Evolutionary conservation across 2,329 filamentous ascomycete species (phyloP), one percentile per base, ranked within the genome.

Genomic region (Xylaria sp.): DNA sequence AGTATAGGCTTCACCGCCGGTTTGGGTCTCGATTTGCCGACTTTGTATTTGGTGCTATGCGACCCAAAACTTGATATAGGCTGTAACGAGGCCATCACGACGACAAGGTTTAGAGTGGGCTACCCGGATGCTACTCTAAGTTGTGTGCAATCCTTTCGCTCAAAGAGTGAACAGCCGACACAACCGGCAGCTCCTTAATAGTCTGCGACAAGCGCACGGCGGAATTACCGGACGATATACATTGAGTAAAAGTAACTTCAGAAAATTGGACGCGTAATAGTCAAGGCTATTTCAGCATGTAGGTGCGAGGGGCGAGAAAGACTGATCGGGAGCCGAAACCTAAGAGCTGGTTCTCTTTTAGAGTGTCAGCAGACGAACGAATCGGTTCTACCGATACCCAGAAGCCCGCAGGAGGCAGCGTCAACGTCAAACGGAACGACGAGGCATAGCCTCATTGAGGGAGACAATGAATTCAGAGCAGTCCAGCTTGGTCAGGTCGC

Each of bases 1-100:
- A 89, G 76, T 44, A 88, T 87, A 9, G 86, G 86, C 74, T 87
- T 88, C 65, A 86, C 83, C 61, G 78, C 78, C 60, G 77, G 77
- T 67, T 81, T 81, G 54, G 75, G 74, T 67, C 79, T 78, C 52
- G 78, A 70, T 72, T 85, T 86, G 70, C 78, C 75, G 60, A 77
- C 74, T 69, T 78, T 81, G 56, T 74, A 65, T 29, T 54, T 68
- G 27, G 61, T 54, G 41, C 63, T 63, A 64, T 68, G 66, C 29
- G 64, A 67, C 49, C 68, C 66, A 47, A 72, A 70, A 47, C 69
- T 73, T 57, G 71, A 67, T 43, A 75, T 66, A 25, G 69, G 72
- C 17, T 74, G 71, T 46, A 77, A 72, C 23, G 76, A 75, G 46
- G 78, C 69, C 78, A 79, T 80, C 52, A 49, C 67, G 61, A 48